Base-by-base conservation (phyloP, 768 basidiomycete genomes). In the Cytidiella melzeri region DNA sequence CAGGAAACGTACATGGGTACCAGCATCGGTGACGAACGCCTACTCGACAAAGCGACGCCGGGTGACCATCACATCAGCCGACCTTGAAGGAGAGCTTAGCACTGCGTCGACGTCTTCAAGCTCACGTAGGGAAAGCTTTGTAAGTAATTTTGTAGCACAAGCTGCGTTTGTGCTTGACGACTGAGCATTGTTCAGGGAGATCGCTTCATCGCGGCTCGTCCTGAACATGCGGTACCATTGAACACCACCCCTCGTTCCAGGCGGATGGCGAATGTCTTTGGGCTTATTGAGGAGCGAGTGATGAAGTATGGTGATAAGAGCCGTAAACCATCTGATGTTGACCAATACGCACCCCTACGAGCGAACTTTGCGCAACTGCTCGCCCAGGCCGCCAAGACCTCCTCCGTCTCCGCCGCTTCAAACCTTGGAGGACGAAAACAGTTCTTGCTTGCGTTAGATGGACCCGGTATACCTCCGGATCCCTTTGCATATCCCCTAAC, bases 201-300 rank as follows among this genome's bases (percentile, higher is more conserved):
- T 55, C 72, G 83, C 40, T 85, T 84, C 59, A 73, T 84, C 30
- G 66, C 83, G 1, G 65, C 68, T 4, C 73, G 79, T 13, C 76
- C 78, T 5, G 74, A 76, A 39, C 63, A 63, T 5, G 62, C 71
- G 9, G 58, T 81, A 6, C 82, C 83, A 3, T 73, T 85, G 41
- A 74, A 79, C 47, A 73, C 69, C 28, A 84, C 82, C 1, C 83
- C 83, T 11, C 77, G 83, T 15, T 81, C 83, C n/a, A 77, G 74
- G 47, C 76, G 83, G 19, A 81, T 84, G 40, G 78, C 80, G 55
- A 76, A 76, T 54, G 67, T 76, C 21, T 80, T 84, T 39, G 83
- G 83, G 6, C 70, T 84, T 30, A 55, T 75, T 6, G 77, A 77
- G 55, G 78, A 79, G 51, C 73, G 74, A 18, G 60, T 84, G 25